Evolutionary conservation across 2,329 filamentous ascomycete genomes (phyloP).

Genomic region (Ophiocordyceps unilateralis): DNA sequence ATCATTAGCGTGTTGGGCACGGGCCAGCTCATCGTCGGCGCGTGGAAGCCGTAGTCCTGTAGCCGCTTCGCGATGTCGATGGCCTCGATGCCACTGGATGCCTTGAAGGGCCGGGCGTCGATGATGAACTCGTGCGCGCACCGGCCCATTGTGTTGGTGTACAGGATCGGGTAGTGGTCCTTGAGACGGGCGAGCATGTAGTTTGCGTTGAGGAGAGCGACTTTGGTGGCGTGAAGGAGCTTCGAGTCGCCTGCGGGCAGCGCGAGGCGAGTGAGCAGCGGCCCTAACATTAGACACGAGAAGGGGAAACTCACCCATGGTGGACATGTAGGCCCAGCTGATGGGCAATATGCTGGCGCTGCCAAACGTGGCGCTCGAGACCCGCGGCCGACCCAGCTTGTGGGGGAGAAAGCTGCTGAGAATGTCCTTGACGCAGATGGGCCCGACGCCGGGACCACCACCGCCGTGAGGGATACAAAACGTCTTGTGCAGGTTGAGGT

Average conservation of each 20-base stretch:
- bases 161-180: conserved; percentile 78
- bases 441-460: conserved; percentile 82
- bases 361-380: conserved; percentile 72
- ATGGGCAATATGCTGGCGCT: conserved; percentile 88
- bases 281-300: not conserved
- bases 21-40: conserved; percentile 93
- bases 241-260: too few species aligned
- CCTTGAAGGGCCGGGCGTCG: conserved; percentile 71
- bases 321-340: conserved; percentile 85
- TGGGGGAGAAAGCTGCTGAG: conserved; percentile 49
- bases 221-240: conserved; percentile 75
- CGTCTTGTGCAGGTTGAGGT: conserved; percentile 95
- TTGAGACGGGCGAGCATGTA: conserved; percentile 82
- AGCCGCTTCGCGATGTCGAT: conserved; percentile 94
- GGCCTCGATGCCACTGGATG: conserved; percentile 67
- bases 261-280: too few species aligned
- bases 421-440: conserved; percentile 78
- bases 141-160: conserved; percentile 73
- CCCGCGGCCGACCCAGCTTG: conserved; percentile 29
- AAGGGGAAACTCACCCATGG: conserved; percentile 52
- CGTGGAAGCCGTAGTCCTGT: conserved; percentile 95
- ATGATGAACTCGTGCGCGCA: conserved; percentile 98
- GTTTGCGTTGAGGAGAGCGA: conserved; percentile 91
- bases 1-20: conserved; percentile 95
- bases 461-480: conserved; percentile 97